These are phyloP conservation scores for Ceratonia siliqua DNA, from an alignment of 306 rosid genomes.

Conservation along the genomic window DNA sequence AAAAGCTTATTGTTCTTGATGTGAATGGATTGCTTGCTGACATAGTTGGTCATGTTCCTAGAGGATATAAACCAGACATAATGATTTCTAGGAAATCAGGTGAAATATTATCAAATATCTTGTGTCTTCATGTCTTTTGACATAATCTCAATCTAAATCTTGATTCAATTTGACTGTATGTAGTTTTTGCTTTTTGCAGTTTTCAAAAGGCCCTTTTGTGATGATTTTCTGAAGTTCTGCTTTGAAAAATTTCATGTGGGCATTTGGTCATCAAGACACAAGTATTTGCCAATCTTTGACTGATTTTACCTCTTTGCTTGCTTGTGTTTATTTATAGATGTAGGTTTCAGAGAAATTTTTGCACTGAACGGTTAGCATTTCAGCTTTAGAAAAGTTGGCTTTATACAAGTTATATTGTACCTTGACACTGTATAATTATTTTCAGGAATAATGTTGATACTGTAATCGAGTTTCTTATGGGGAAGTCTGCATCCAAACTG, in stretches of 20 bases:
- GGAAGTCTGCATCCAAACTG: constrained; percentile 56
- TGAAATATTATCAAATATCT: constrained; percentile 34
- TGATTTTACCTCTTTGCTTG: constrained; percentile 29
- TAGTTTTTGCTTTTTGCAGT: constrained; percentile 49
- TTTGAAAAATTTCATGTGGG: constrained; percentile 83
- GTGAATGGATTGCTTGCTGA: constrained; percentile 93
- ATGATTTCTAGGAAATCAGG: constrained; percentile 55
- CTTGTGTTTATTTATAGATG: constrained; percentile 22
- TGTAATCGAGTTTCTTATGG: constrained; percentile 56
- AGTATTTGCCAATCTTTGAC: constrained; percentile 54
- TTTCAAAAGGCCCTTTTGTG: constrained; percentile 88
- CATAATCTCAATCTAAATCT: constrained; percentile 16
- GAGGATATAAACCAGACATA: constrained; percentile 35
- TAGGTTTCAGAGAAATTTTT: constrained; percentile 17
- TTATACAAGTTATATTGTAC: constrained; percentile 17
- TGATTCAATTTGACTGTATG: constrained; percentile 30
- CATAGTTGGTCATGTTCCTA: constrained; percentile 42
- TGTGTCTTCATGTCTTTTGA: constrained; percentile 23
- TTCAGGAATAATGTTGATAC: constrained; percentile 67
- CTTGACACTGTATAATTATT: constrained; percentile 26
- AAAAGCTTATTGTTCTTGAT: constrained; percentile 93
- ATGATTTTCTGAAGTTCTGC: constrained; percentile 76
- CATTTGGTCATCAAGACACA: constrained; percentile 89
- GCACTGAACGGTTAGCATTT: constrained; percentile 6
- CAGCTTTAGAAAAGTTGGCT: constrained; percentile 7